These are phyloP conservation scores for Trichoderma sp. DNA, from an alignment of 2,329 filamentous ascomycete genomes.

Conservation along the genomic window DNA sequence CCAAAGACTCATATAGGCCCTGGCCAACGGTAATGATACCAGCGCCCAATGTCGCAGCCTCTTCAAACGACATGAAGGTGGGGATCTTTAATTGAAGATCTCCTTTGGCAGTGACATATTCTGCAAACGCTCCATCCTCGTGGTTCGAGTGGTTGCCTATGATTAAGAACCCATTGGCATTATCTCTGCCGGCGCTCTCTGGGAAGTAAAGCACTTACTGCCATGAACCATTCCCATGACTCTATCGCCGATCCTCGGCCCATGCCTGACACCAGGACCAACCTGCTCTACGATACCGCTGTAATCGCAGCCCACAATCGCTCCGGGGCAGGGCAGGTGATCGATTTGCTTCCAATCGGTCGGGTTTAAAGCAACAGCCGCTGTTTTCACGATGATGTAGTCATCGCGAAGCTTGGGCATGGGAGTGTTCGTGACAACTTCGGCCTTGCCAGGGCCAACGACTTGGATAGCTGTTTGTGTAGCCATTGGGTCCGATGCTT, in stretches of 20 bases:
- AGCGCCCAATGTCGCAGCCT: conserved; percentile 44
- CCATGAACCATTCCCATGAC: conserved; percentile 43
- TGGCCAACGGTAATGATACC: conserved; percentile 39
- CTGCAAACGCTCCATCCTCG: conserved; percentile 44
- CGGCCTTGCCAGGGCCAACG: conserved; percentile 13
- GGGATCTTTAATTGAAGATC: conserved; percentile 45
- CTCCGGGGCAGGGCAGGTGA: conserved; percentile 18
- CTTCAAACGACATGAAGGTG: conserved; percentile 42
- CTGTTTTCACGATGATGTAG: conserved; percentile 34
- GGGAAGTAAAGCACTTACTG: neutral
- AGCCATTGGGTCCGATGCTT: neutral
- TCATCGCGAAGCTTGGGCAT: conserved; percentile 22
- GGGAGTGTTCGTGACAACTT: conserved; percentile 14
- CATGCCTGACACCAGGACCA: conserved; percentile 39
- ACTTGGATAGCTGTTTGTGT: conserved; percentile 19
- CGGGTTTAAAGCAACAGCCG: conserved; percentile 35
- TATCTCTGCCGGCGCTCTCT: neutral
- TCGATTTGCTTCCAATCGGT: conserved; percentile 36
- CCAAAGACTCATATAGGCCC: conserved; percentile 45
- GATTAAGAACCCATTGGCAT: neutral
- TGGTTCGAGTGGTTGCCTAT: conserved; percentile 26
- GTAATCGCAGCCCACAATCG: conserved; percentile 43
- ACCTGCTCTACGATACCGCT: conserved; percentile 47
- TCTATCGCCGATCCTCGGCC: conserved; percentile 47
- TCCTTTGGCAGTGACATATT: conserved; percentile 39